A percentile compares a stretch with the other conserved stretches of the same genome.
phyloP scores from a whole-genome alignment of 805 yeast species.

The Tetrapisispora fleetii region DNA sequence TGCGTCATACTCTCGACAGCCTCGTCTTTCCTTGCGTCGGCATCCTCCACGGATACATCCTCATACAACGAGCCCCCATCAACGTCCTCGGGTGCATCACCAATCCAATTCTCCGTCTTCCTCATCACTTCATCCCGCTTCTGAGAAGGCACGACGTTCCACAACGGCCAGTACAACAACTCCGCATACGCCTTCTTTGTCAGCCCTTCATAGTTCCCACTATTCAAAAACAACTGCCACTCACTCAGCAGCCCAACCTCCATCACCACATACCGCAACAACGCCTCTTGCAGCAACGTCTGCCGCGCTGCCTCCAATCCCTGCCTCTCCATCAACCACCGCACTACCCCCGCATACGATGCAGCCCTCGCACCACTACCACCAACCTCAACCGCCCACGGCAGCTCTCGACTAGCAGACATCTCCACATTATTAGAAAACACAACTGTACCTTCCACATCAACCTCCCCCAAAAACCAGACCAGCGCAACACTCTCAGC shows the following conservation, averaged over 20 bases:
- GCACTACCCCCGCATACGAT: constrained; percentile 36
- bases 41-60: constrained; percentile 5
- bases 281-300: constrained; percentile 36
- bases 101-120: constrained; percentile 14
- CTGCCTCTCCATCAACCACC: constrained; percentile 19
- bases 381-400: constrained; percentile 31
- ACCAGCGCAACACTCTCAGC: constrained; percentile 25
- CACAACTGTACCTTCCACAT: constrained; percentile 29
- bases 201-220: constrained; percentile 48
- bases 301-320: constrained; percentile 8
- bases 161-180: constrained; percentile 62
- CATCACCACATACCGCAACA: constrained; percentile 34
- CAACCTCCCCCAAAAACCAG: constrained; percentile 10
- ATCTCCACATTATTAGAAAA: constrained; percentile 51
- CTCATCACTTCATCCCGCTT: constrained; percentile 11
- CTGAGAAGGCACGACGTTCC: constrained; percentile 50
- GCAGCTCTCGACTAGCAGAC: constrained; percentile 41
- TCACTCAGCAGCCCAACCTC: constrained; percentile 40
- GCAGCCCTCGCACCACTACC: constrained; percentile 21
- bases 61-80: constrained; percentile 9
- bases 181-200: constrained; percentile 45
- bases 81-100: constrained; percentile 13
- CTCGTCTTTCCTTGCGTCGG: constrained; percentile 3
- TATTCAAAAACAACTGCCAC: constrained; percentile 48
- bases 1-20: constrained; percentile 16